Conservation (phyloP, 1,284 basidiomycete species). For the Ganoderma boninense region DNA sequence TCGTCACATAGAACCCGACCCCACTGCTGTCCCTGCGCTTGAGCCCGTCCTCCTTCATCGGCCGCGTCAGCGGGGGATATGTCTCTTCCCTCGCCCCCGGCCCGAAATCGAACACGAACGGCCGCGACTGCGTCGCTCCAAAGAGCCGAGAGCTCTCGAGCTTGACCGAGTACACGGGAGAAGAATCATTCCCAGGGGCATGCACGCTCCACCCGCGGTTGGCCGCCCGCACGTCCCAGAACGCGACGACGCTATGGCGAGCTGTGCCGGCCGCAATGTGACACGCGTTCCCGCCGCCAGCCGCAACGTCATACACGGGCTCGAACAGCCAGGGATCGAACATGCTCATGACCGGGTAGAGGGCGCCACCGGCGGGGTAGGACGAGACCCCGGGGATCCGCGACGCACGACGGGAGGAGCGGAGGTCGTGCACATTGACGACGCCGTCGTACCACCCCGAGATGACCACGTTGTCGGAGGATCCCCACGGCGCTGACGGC, state of each 20-base stretch:
- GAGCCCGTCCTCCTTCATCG: constrained; percentile 48
- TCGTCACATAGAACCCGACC: constrained; percentile 55
- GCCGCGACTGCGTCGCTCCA: constrained; percentile 75
- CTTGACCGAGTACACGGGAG: constrained; percentile 75
- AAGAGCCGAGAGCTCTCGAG: constrained; percentile 79
- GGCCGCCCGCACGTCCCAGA: constrained; percentile 78
- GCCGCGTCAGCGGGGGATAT: constrained; percentile 58
- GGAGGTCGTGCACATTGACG: constrained; percentile 76
- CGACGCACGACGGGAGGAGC: constrained; percentile 48
- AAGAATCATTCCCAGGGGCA: constrained; percentile 76
- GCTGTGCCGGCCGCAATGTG: constrained; percentile 78
- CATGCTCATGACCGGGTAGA: constrained; percentile 65
- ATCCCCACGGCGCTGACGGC: constrained; percentile 66
- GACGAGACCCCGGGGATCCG: constrained; percentile 29
- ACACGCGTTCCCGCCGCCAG: constrained; percentile 69
- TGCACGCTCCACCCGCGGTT: constrained; percentile 75
- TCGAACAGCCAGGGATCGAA: constrained; percentile 73
- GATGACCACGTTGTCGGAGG: constrained; percentile 74
- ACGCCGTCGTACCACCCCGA: constrained; percentile 83
- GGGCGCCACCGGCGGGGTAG: constrained; percentile 37
- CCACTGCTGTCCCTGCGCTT: constrained; percentile 46
- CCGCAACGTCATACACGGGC: constrained; percentile 75
- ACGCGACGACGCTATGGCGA: constrained; percentile 75
- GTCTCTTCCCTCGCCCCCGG: constrained; percentile 62
- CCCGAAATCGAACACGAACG: constrained; percentile 82